Base-by-base conservation (phyloP, 2,329 filamentous ascomycete species). In the Sclerotinia borealis region DNA sequence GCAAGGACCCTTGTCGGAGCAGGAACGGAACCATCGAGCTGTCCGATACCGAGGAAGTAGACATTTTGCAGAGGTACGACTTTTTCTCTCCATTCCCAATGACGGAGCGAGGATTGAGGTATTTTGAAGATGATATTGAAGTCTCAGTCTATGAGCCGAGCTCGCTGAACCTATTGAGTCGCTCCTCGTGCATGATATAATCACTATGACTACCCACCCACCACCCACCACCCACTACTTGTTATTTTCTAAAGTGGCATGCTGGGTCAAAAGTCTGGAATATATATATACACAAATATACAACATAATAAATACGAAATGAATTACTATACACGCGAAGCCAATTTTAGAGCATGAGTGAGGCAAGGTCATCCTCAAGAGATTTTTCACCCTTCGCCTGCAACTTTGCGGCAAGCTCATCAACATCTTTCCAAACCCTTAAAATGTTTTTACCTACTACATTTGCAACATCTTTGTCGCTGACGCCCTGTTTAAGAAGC, bases 391-490 rank as follows among this genome's bases (percentile, higher is more conserved):
- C 85, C 2, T 78, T 78, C 2, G 77, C 76, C 76, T 91, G 88
- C 77, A 96, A 73, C 73, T 82, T 77, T 49, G 78, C 78, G 7
- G 91, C 89, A 45, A 96, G 86, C 29, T 76, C 78, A 67, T 97
- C 93, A 1, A 89, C 91, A 34, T 89, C 88, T 63, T 78, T 82
- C 93, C 92, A 96, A 7, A 97, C 92, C 25, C 93, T 85, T 63
- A 97, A 76, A 3, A 96, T 68, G 74, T 97, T 97, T 3, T 87
- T 83, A 0, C 93, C 93, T 0, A 86, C 89, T 11, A 97, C 79
- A 75, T 92, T 92, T 22, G 79, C 83, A 1, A 84, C 89, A 74
- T 97, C 87, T 36, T 80, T 76, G 66, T 95, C 90, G 47, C 85
- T 89, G 5, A 96, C 82, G 0, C 91, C 92, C 47, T 87, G 82